phyloP scores from a whole-genome alignment of 306 rosid genomes.

The Glycine soja region DNA sequence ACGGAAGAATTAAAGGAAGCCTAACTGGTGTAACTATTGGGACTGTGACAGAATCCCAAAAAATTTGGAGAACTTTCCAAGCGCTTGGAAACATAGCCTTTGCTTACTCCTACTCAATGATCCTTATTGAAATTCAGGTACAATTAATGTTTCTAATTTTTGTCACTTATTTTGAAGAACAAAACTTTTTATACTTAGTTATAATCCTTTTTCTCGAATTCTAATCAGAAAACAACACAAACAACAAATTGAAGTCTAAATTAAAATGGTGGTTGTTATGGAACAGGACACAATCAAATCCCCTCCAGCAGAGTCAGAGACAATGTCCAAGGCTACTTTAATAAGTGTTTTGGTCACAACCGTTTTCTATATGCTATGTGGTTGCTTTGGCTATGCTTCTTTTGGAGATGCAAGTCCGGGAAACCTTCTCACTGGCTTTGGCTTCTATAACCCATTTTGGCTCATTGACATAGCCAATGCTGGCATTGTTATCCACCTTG shows the following conservation, averaged over 20 bases:
- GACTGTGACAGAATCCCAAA: constrained; percentile 40
- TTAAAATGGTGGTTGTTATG: neutral
- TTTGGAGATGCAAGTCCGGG: constrained; percentile 57
- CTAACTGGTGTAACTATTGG: constrained; percentile 54
- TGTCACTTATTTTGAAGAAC: neutral
- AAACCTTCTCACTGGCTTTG: constrained; percentile 57
- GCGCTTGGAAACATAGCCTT: constrained; percentile 63
- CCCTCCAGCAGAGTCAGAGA: constrained; percentile 54
- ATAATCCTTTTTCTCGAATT: no score
- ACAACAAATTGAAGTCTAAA: neutral
- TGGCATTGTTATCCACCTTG: constrained; percentile 54
- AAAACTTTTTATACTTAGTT: no score
- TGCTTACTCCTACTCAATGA: constrained; percentile 60
- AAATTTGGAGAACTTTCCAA: constrained; percentile 56
- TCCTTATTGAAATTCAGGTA: constrained; percentile 64
- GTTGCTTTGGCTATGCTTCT: constrained; percentile 56
- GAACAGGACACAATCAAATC: constrained; percentile 57
- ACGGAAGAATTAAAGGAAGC: constrained; percentile 49
- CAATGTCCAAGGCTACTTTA: constrained; percentile 49
- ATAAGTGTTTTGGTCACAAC: constrained; percentile 48
- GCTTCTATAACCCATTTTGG: constrained; percentile 57
- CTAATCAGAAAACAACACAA: no score
- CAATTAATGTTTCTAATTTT: neutral
- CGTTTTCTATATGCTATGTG: constrained; percentile 51
- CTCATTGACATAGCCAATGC: constrained; percentile 57